A percentile compares a stretch with the other conserved stretches of the same genome.
phyloP scores from a whole-genome alignment of 139 green algal genomes.

The Mychonastes homosphaera region DNA sequence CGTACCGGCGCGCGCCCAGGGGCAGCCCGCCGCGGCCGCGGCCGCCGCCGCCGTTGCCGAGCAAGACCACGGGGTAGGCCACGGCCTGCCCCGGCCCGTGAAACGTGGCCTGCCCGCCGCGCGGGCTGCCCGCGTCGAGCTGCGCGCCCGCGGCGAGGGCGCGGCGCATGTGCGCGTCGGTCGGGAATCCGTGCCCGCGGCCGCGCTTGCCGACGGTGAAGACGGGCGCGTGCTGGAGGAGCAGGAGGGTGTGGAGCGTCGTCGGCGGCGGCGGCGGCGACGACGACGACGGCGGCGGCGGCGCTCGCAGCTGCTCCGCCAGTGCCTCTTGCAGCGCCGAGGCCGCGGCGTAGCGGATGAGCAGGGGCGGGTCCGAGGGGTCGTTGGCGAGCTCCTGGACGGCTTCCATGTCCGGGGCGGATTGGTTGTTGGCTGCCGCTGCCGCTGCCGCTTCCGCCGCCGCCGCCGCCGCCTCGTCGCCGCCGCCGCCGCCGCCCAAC shows the following conservation, averaged over 20 bases:
- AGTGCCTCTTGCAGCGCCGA: conserved; percentile 32
- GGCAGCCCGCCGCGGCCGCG: conserved; percentile 8
- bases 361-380: no score
- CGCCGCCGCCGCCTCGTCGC: no score
- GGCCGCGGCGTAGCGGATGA: conserved; percentile 8
- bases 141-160: not conserved
- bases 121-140: not conserved
- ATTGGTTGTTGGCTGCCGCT: no score
- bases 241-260: conserved; percentile 43
- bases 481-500: no score
- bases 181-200: conserved; percentile 39
- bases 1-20: conserved; percentile 68
- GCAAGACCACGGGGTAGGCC: conserved; percentile 77
- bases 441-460: no score
- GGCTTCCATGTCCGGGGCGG: no score
- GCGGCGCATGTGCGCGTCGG: conserved; percentile 16
- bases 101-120: conserved; percentile 81
- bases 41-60: no score
- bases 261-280: conserved; percentile 10
- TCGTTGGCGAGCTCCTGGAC: no score
- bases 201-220: conserved; percentile 84
- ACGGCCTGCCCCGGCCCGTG: conserved; percentile 88
- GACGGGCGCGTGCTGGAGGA: conserved; percentile 62
- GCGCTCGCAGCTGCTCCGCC: conserved; percentile 14
- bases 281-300: conserved; percentile 10